Evolutionary conservation across 2,329 filamentous ascomycete genomes (phyloP), one percentile per base, ranked within the genome.

Genomic region (Alternaria gaisen): DNA sequence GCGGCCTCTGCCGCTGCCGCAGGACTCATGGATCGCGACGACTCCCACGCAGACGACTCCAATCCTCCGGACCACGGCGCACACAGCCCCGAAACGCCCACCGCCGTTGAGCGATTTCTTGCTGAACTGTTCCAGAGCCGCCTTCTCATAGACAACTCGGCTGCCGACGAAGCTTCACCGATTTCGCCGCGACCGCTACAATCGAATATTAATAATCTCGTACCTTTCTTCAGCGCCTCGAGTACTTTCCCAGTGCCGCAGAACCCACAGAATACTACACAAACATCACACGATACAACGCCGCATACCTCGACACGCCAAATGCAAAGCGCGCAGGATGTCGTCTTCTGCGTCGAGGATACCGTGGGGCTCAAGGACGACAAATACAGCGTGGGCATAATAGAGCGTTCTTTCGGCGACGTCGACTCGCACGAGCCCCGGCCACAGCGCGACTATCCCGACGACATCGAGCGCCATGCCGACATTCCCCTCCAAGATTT

Each of bases 351-450:
- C 66, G 68, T 73, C 66, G 79, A 81, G 65, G 82, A 83, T 67
- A 80, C 79, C 44, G 77, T 80, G 59, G 75, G 74, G 53, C 75
- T 82, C 48, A 78, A 75, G 47, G 64, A 69, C 60, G 76, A 82
- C 72, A 71, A 67, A 38, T 70, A 71, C 64, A 74, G 77, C 58
- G 72, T 84, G 30, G 84, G 81, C 44, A 77, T 81, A 18, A 77
- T 85, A 9, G 82, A 83, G 63, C 70, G 77, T 32, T 79, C 72
- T 34, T 78, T 78, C 64, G 74, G 72, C 48, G 80, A 83, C 58
- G 75, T 83, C 63, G 81, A 83, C 64, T 80, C 78, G 10, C 81
- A 84, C 69, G 69, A 76, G 32, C 80, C 81, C n/a, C 74, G 76
- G n/a, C 81, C 81, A 2, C 74, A 77, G 63, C 73, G 75, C 47